A percentile compares a stretch with the other conserved stretches of the same genome.
Evolutionary conservation across 169 alveolate species (phyloP).

Genomic region (Eimeria sp.): DNA sequence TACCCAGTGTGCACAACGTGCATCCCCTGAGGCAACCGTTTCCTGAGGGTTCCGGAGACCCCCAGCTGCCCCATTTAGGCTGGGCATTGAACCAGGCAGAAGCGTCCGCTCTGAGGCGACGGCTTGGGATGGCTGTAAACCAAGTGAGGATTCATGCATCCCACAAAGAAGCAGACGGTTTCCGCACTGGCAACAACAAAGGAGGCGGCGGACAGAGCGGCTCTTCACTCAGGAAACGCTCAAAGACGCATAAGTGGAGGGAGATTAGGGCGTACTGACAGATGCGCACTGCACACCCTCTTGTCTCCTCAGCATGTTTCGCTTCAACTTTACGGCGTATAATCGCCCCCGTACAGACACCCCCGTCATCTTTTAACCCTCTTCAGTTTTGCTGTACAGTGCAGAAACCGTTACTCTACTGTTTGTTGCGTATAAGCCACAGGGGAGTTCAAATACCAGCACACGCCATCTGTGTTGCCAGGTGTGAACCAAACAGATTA

Average conservation of each 20-base stretch:
- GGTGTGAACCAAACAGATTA: neutral
- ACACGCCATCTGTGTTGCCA: neutral
- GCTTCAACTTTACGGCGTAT: neutral
- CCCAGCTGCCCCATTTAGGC: constrained; percentile 73
- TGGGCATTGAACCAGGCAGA: constrained; percentile 68
- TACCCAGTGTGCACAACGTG: constrained; percentile 67
- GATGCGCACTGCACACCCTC: neutral
- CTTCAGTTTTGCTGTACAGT: neutral
- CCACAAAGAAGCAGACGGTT: constrained; percentile 88
- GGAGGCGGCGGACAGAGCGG: constrained; percentile 95
- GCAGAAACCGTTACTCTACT: neutral
- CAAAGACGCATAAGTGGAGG: constrained; percentile 90
- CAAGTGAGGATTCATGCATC: constrained; percentile 88
- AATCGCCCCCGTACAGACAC: neutral
- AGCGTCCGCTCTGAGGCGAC: constrained; percentile 74
- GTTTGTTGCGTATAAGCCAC: neutral
- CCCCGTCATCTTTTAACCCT: neutral
- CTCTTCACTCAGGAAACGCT: constrained; percentile 88
- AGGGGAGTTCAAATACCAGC: neutral
- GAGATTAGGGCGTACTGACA: constrained; percentile 88
- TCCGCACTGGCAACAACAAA: constrained; percentile 86
- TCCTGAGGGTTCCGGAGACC: constrained; percentile 70
- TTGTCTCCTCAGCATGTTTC: neutral
- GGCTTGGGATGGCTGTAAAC: constrained; percentile 78
- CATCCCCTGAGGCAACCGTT: constrained; percentile 83